phyloP scores from a whole-genome alignment of 1,284 basidiomycete genomes.

The Rhodotorula mucilaginosa region DNA sequence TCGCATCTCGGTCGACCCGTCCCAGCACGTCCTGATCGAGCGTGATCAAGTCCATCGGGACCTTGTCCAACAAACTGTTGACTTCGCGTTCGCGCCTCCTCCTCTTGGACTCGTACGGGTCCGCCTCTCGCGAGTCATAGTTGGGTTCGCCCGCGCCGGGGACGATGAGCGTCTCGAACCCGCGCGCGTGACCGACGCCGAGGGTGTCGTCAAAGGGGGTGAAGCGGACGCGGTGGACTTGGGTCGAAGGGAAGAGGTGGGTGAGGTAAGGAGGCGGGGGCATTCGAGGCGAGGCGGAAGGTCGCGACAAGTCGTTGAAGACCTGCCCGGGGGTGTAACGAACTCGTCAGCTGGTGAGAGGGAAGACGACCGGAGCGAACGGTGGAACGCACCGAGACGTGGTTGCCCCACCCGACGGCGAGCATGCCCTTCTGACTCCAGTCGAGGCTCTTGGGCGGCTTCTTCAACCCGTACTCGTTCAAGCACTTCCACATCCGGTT shows the following conservation, averaged over 20 bases:
- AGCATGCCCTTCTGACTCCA: conserved; percentile 72
- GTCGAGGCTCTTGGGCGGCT: conserved; percentile 48
- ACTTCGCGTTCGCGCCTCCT: conserved; percentile 87
- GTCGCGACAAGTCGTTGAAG: conserved; percentile 42
- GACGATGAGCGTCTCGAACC: conserved; percentile 80
- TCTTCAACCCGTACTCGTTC: conserved; percentile 44
- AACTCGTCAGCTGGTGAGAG: not conserved
- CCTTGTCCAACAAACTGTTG: conserved; percentile 86
- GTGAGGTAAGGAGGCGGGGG: conserved; percentile 81
- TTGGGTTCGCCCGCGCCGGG: conserved; percentile 92
- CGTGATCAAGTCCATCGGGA: conserved; percentile 89
- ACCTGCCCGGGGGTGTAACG: conserved; percentile 23
- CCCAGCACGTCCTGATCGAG: conserved; percentile 73
- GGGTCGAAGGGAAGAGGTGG: conserved; percentile 68
- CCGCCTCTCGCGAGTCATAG: conserved; percentile 88
- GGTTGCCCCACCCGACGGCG: conserved; percentile 73
- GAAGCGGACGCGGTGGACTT: conserved; percentile 69
- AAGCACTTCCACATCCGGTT: conserved; percentile 78
- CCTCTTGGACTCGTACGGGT: conserved; percentile 87
- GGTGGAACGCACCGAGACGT: conserved; percentile 66
- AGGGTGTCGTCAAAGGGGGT: conserved; percentile 92
- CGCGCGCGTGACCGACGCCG: conserved; percentile 66
- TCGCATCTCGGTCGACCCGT: conserved; percentile 39
- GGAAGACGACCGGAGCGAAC: too few relatives aligned
- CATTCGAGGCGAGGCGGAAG: conserved; percentile 46